Percentiles rank a stretch among this genome's conserved stretches.
Evolutionary conservation across 179 eudicot species (phyloP).

Genomic region (Patellifolia procumbens): DNA sequence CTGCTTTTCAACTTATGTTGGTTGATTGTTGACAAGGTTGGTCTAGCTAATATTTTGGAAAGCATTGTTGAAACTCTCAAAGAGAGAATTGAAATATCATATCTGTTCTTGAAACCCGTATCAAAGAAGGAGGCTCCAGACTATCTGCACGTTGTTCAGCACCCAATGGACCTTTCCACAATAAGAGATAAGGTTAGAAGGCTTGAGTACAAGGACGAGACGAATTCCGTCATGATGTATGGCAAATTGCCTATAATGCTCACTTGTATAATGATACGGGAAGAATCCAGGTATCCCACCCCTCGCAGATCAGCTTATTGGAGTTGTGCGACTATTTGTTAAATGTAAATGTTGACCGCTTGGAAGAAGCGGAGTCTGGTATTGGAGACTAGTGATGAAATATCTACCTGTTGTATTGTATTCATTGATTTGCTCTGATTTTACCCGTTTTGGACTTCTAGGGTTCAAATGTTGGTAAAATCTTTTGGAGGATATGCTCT

Average conservation of each 20-base stretch:
- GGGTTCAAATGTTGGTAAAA: neutral
- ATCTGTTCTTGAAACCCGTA: constrained; percentile 84
- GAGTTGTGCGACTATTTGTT: constrained; percentile 77
- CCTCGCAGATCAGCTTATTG: constrained; percentile 83
- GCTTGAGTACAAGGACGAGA: constrained; percentile 67
- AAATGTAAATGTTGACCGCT: constrained; percentile 37
- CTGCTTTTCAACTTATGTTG: neutral
- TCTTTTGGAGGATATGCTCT: neutral
- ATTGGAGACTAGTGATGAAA: constrained; percentile 34
- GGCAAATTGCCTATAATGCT: constrained; percentile 81
- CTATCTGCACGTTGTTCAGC: constrained; percentile 52
- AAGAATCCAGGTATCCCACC: constrained; percentile 97
- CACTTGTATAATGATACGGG: constrained; percentile 68
- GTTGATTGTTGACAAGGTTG: constrained; percentile 56
- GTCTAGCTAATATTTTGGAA: constrained; percentile 79
- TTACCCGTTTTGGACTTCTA: neutral
- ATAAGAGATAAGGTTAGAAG: constrained; percentile 76
- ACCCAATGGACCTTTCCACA: constrained; percentile 91
- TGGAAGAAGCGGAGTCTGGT: constrained; percentile 76
- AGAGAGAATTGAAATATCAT: constrained; percentile 54
- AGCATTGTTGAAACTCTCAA: constrained; percentile 70
- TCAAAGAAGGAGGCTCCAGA: constrained; percentile 93
- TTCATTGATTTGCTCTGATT: neutral
- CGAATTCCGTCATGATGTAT: constrained; percentile 87
- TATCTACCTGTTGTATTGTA: neutral